phyloP scores from a whole-genome alignment of 2,329 filamentous ascomycete genomes.

The Penicillium sp. region DNA sequence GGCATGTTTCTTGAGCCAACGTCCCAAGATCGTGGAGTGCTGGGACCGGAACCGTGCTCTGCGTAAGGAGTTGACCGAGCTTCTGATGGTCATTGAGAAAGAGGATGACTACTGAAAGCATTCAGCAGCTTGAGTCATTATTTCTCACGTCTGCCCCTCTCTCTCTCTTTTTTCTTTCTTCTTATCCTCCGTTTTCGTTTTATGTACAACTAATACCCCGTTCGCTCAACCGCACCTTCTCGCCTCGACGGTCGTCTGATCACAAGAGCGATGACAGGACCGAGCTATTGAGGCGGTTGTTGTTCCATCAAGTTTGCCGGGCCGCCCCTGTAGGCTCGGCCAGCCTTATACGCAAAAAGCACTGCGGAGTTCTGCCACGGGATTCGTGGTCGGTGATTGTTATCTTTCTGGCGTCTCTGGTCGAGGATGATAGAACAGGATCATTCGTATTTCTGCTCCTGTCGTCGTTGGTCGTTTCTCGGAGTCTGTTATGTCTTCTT shows the following conservation, averaged over 20 bases:
- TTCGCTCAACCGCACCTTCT: conserved; percentile 6
- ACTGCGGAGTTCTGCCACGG: conserved; percentile 18
- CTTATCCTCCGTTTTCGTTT: conserved; percentile 13
- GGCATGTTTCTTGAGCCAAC: conserved; percentile 42
- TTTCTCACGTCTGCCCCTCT: conserved; percentile 1
- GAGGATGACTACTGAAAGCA: conserved; percentile 36
- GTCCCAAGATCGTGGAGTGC: conserved; percentile 39
- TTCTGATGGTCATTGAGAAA: conserved; percentile 46
- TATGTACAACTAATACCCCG: conserved; percentile 32
- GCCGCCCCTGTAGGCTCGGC: background rate
- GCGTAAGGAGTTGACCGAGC: conserved; percentile 44
- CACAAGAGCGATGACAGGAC: background rate
- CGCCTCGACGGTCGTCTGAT: background rate
- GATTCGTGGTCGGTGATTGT: conserved; percentile 13
- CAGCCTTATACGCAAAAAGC: conserved; percentile 15
- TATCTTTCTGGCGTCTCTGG: conserved; percentile 23
- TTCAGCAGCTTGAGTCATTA: background rate
- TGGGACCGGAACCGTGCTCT: conserved; percentile 46
- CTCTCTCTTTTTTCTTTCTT: background rate
- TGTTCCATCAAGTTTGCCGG: background rate
- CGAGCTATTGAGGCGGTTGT: conserved; percentile 2
- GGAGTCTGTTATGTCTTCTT: conserved; percentile 5
- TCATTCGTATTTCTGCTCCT: conserved; percentile 4
- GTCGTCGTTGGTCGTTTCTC: conserved; percentile 3
- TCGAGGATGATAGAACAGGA: conserved; percentile 16